Conservation (phyloP, 495 filamentous ascomycete species). For the Penicillium tannophilum region DNA sequence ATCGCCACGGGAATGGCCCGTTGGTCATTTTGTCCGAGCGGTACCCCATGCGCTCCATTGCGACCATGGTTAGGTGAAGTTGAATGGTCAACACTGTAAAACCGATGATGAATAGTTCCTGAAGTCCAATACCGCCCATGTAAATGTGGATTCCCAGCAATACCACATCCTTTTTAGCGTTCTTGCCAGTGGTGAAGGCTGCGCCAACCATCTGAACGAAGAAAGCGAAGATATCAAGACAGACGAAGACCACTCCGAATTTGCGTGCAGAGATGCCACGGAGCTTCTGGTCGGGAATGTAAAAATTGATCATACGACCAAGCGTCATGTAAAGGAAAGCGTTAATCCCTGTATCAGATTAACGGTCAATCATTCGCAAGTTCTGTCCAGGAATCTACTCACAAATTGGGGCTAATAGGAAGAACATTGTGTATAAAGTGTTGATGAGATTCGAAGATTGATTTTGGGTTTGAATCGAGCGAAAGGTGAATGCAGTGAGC, state of each 20-base stretch:
- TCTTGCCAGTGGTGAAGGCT: conserved; percentile 19
- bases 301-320: conserved; percentile 63
- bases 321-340: conserved; percentile 72
- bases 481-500: conserved; percentile 42
- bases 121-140: conserved; percentile 58
- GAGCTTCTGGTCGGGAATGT: conserved; percentile 36
- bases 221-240: conserved; percentile 63
- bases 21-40: conserved; percentile 23
- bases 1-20: conserved; percentile 32
- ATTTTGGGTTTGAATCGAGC: conserved; percentile 26
- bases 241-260: conserved; percentile 56
- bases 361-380: not conserved
- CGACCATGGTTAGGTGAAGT: conserved; percentile 46
- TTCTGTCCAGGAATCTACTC: conserved; percentile 5
- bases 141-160: conserved; percentile 53
- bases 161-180: conserved; percentile 18
- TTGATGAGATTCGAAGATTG: conserved; percentile 20
- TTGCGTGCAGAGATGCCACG: conserved; percentile 42
- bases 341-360: conserved; percentile 44
- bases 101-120: conserved; percentile 59
- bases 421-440: conserved; percentile 23
- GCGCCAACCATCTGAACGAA: conserved; percentile 62
- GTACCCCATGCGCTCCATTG: conserved; percentile 42
- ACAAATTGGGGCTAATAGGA: conserved; percentile 34
- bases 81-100: conserved; percentile 50